phyloP scores from a whole-genome alignment of 176 grass and related monocot species.

The Secale cereale region DNA sequence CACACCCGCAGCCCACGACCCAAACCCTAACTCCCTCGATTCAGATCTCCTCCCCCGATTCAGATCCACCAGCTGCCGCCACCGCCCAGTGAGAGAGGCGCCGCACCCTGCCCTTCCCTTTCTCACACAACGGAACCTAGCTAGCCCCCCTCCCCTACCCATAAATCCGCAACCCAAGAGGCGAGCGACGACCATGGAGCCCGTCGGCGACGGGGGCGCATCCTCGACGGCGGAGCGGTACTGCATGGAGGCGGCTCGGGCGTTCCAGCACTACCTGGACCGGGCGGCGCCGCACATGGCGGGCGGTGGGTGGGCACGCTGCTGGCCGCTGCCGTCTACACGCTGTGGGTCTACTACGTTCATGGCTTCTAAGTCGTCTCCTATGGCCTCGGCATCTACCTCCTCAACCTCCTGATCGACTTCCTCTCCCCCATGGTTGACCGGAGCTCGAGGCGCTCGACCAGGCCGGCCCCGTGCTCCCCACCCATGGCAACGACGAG shows the following conservation, averaged over 20 bases:
- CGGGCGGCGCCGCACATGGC: conserved; percentile 61
- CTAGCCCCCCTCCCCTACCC: too few relatives aligned
- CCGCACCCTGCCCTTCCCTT: too few relatives aligned
- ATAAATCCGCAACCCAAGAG: conserved; percentile 7
- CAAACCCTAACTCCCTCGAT: too few relatives aligned
- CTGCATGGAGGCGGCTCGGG: conserved; percentile 51
- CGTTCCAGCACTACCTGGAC: too few relatives aligned
- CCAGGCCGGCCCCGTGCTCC: conserved; percentile 56
- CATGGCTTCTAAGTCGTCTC: conserved; percentile 86
- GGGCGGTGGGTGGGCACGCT: conserved; percentile 63
- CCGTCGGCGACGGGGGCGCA: background rate
- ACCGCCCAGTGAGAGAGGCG: too few relatives aligned
- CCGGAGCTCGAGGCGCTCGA: conserved; percentile 67
- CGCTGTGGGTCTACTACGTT: conserved; percentile 68
- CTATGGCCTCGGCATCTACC: conserved; percentile 92
- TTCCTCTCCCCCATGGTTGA: conserved; percentile 96
- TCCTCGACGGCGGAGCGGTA: conserved; percentile 37
- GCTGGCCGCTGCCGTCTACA: conserved; percentile 50
- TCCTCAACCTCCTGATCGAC: too few relatives aligned
- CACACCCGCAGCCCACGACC: too few relatives aligned
- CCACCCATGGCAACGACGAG: conserved; percentile 80
- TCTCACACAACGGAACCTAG: too few relatives aligned
- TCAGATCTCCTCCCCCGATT: too few relatives aligned
- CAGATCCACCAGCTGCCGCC: too few relatives aligned
- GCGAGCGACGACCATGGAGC: conserved; percentile 20